Evolutionary conservation across 2,329 filamentous ascomycete genomes (phyloP).

Genomic region (Drechslera avenae): DNA sequence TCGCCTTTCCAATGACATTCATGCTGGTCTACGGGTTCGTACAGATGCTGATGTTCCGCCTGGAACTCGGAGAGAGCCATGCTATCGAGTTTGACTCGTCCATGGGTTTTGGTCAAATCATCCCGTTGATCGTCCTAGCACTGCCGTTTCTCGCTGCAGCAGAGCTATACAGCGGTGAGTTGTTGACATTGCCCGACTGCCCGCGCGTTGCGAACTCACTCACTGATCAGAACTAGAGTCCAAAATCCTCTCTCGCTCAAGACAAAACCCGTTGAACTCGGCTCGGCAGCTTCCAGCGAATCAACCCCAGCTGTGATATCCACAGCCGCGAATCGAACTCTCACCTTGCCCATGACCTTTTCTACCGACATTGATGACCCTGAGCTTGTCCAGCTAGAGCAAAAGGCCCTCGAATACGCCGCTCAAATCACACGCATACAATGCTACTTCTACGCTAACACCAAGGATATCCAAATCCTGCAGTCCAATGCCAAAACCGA

Average conservation of each 20-base stretch:
- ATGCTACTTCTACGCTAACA: background rate
- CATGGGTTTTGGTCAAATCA: constrained; percentile 26
- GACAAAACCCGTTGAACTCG: background rate
- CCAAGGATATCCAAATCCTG: background rate
- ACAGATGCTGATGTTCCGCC: constrained; percentile 12
- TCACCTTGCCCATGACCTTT: background rate
- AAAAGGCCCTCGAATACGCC: background rate
- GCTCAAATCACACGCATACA: background rate
- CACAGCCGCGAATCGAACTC: background rate
- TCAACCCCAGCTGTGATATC: background rate
- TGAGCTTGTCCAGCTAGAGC: background rate
- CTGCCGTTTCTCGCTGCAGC: constrained; percentile 17
- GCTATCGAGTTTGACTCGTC: constrained; percentile 8
- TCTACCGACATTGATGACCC: background rate
- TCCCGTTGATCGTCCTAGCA: constrained; percentile 14
- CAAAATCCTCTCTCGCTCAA: background rate
- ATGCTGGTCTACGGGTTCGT: constrained; percentile 21
- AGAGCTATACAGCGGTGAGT: background rate
- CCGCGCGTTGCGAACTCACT: background rate
- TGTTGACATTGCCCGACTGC: no score
- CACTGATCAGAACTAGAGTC: background rate
- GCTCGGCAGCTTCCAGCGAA: background rate
- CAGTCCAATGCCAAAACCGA: background rate
- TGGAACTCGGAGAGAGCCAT: background rate
- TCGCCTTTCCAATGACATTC: constrained; percentile 14